Conservation (phyloP, 1,284 basidiomycete species). For the Coniophora puteana region DNA sequence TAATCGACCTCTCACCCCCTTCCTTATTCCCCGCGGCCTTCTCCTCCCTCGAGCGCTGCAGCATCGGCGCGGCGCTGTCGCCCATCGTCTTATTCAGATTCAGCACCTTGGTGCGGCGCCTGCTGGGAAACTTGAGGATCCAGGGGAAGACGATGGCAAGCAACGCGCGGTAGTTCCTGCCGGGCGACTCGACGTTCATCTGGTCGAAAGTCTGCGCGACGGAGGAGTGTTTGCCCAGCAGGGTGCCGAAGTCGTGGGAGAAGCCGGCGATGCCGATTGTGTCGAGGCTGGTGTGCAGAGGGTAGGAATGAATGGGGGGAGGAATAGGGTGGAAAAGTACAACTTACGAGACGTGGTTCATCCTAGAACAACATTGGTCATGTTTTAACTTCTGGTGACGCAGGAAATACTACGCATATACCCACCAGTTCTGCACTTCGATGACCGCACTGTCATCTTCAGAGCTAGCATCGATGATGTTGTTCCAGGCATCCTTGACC, state of each 20-base stretch:
- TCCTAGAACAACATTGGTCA: too few species aligned
- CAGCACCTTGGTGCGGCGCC: constrained; percentile 31
- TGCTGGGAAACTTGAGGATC: constrained; percentile 41
- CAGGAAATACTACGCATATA: background rate
- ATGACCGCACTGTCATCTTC: constrained; percentile 31
- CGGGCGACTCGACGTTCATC: too few species aligned
- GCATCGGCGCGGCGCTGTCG: constrained; percentile 41
- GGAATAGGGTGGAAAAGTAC: background rate
- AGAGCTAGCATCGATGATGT: constrained; percentile 31
- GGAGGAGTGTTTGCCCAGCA: constrained; percentile 43
- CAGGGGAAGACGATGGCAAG: constrained; percentile 41
- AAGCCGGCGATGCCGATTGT: constrained; percentile 58
- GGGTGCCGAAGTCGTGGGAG: constrained; percentile 52
- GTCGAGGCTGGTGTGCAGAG: constrained; percentile 38
- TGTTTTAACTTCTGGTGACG: constrained; percentile 28
- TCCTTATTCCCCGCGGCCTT: constrained; percentile 25
- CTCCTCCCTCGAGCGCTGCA: constrained; percentile 40
- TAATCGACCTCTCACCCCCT: constrained; percentile 43
- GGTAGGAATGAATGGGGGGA: background rate
- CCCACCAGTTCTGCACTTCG: constrained; percentile 53
- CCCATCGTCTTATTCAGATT: constrained; percentile 35
- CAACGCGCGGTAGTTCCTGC: constrained; percentile 34
- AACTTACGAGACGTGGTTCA: constrained; percentile 24
- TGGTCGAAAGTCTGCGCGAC: constrained; percentile 44
- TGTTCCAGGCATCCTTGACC: constrained; percentile 52